Percentiles rank a stretch among this genome's conserved stretches.
Evolutionary conservation across 495 filamentous ascomycete genomes (phyloP).

Genomic region (Staphylotrichum longicolle): DNA sequence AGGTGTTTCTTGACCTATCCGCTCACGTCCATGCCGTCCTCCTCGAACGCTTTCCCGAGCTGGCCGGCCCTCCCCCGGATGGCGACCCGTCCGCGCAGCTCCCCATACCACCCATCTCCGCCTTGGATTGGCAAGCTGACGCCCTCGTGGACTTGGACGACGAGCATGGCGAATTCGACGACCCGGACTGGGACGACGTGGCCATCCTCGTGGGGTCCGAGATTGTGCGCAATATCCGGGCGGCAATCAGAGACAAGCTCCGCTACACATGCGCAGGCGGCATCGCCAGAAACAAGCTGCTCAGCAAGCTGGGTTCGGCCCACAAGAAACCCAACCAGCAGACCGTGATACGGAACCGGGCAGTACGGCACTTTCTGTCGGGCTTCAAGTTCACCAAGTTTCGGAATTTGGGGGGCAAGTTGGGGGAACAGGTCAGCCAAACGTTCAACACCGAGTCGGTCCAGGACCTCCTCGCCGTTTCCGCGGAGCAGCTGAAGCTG

Average conservation of each 20-base stretch:
- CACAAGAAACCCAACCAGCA: conserved; percentile 93
- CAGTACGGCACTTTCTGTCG: conserved; percentile 73
- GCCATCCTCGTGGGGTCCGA: conserved; percentile 81
- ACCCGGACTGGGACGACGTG: conserved; percentile 96
- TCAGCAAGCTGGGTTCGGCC: conserved; percentile 87
- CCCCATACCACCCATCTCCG: conserved; percentile 70
- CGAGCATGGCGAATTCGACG: conserved; percentile 69
- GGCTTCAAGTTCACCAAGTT: conserved; percentile 96
- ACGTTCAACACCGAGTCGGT: conserved; percentile 78
- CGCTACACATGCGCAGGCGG: conserved; percentile 91
- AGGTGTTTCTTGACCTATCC: conserved; percentile 90
- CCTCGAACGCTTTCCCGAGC: conserved; percentile 74
- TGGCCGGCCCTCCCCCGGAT: conserved; percentile 59
- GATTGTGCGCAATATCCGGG: conserved; percentile 75
- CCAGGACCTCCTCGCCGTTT: conserved; percentile 66
- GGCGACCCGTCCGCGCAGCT: conserved; percentile 70
- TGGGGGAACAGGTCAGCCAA: conserved; percentile 79
- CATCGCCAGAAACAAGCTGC: conserved; percentile 87
- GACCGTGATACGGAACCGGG: conserved; percentile 82
- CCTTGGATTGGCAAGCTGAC: conserved; percentile 78
- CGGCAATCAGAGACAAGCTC: conserved; percentile 48
- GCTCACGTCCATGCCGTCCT: conserved; percentile 74
- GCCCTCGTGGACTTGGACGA: conserved; percentile 72
- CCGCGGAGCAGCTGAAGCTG: conserved; percentile 74
- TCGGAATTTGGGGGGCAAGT: conserved; percentile 90